phyloP scores from a whole-genome alignment of 1,284 basidiomycete genomes.

The Wallemia hederae region DNA sequence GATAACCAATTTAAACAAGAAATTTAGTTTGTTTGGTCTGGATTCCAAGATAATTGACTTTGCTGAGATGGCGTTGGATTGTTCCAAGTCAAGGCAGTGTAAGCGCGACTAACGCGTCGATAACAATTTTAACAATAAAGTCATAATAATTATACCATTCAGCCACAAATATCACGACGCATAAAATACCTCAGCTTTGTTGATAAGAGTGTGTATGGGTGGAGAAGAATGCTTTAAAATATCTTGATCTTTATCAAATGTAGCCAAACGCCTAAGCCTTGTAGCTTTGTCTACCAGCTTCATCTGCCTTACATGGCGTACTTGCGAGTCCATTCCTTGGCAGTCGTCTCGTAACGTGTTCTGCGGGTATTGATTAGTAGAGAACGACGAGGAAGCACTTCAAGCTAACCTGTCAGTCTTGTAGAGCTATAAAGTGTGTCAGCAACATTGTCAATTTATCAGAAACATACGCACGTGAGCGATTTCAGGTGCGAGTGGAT shows the following conservation, averaged over 20 bases:
- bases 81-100: no score
- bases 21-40: no score
- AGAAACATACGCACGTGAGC: conserved; percentile 23
- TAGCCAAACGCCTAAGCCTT: no score
- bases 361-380: conserved; percentile 18
- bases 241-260: background rate
- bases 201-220: background rate
- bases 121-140: no score
- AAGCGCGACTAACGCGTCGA: no score
- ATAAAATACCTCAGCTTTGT: background rate
- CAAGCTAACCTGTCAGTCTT: conserved; percentile 37
- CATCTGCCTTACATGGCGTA: conserved; percentile 20
- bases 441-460: conserved; percentile 27
- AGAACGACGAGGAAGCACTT: background rate
- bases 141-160: background rate
- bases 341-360: conserved; percentile 71
- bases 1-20: no score
- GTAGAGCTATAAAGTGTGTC: conserved; percentile 33
- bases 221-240: background rate
- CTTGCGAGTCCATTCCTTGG: conserved; percentile 94
- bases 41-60: no score
- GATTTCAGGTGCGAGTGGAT: conserved; percentile 34
- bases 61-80: no score
- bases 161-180: background rate
- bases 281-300: background rate